Conservation (phyloP, 139 green algal genomes). For the Deuterostichococcus epilithicus region DNA sequence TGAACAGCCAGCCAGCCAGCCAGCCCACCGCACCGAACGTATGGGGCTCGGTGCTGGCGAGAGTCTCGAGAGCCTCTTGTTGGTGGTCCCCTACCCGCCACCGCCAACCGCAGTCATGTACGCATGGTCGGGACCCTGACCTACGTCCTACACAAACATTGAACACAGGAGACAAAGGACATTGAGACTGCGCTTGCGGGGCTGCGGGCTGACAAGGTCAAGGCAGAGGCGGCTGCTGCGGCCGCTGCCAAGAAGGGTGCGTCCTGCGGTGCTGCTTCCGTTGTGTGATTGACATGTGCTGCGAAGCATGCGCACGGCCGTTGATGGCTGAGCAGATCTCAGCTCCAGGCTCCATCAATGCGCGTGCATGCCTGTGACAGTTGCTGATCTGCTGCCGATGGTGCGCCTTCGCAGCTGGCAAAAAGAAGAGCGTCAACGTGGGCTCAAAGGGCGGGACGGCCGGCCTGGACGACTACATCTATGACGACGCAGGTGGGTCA, state of each 20-base stretch:
- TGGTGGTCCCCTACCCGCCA: too few species aligned
- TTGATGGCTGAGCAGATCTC: too few species aligned
- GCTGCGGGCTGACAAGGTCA: constrained; percentile 61
- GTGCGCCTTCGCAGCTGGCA: constrained; percentile 5
- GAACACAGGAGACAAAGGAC: constrained; percentile 60
- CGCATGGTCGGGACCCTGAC: too few species aligned
- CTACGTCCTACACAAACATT: too few species aligned
- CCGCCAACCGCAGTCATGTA: too few species aligned
- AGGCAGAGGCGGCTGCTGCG: constrained; percentile 55
- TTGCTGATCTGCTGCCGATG: not conserved
- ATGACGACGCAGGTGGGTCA: constrained; percentile 23
- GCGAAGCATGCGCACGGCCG: too few species aligned
- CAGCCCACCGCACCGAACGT: too few species aligned
- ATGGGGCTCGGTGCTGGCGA: too few species aligned
- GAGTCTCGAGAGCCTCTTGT: too few species aligned
- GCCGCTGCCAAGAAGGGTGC: constrained; percentile 47
- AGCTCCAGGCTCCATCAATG: too few species aligned
- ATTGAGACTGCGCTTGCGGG: constrained; percentile 55
- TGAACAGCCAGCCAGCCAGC: too few species aligned
- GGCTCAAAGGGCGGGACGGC: constrained; percentile 47
- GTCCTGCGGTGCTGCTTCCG: not conserved
- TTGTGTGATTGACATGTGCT: not conserved
- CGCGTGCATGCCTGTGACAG: too few species aligned
- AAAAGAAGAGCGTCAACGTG: constrained; percentile 72
- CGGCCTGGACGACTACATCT: constrained; percentile 79